phyloP scores from a whole-genome alignment of 371 early-diverging fungal genomes.

The Zancudomyces culisetae region DNA sequence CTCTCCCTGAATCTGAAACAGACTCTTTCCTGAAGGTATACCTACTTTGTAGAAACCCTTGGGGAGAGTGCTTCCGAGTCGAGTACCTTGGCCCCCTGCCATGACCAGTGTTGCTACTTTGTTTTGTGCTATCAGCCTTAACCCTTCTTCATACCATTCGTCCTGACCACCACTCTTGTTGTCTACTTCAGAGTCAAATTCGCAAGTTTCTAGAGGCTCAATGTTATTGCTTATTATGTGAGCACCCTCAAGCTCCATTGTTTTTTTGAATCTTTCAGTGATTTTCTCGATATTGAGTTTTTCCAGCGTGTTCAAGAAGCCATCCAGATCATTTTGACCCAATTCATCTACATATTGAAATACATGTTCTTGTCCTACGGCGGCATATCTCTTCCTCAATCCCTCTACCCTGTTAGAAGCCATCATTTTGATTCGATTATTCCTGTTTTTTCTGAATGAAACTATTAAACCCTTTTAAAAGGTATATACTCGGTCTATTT shows the following conservation, averaged over 20 bases:
- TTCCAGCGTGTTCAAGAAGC: not conserved
- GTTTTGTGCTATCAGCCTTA: slow-evolving; percentile 56
- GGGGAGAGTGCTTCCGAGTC: slow-evolving; percentile 69
- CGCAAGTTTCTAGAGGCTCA: slow-evolving; percentile 54
- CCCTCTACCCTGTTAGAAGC: slow-evolving; percentile 16
- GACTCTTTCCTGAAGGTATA: slow-evolving; percentile 63
- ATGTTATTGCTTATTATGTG: slow-evolving; percentile 12
- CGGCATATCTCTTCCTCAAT: slow-evolving; percentile 40
- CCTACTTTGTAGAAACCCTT: slow-evolving; percentile 87
- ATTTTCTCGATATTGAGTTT: not conserved
- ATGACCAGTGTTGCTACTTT: slow-evolving; percentile 86
- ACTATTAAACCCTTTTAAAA: too few relatives aligned
- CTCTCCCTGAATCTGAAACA: slow-evolving; percentile 86
- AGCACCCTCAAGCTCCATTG: not conserved
- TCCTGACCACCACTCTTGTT: slow-evolving; percentile 27
- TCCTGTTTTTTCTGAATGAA: too few relatives aligned
- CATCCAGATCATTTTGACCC: not conserved
- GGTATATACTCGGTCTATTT: too few relatives aligned
- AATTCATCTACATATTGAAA: slow-evolving; percentile 62
- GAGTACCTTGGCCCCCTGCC: slow-evolving; percentile 82
- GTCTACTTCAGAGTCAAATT: slow-evolving; percentile 52
- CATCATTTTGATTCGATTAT: too few relatives aligned
- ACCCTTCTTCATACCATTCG: slow-evolving; percentile 55
- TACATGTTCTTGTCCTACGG: slow-evolving; percentile 78
- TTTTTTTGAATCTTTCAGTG: not conserved